phyloP scores from a whole-genome alignment of 1,284 basidiomycete species.

The Austroboletus novae-zelandiae region DNA sequence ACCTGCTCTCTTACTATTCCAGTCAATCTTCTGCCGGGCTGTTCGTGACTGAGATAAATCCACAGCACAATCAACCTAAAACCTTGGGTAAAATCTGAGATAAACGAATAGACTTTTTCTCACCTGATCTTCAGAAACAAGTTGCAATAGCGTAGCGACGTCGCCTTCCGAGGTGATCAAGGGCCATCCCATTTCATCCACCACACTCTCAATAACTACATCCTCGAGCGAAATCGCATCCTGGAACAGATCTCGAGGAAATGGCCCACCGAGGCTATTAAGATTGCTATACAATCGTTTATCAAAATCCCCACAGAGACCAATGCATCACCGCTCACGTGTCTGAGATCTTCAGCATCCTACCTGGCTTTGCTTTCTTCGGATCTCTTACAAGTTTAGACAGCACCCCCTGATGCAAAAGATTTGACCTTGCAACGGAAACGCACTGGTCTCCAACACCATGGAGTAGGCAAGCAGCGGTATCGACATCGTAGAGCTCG shows the following conservation, averaged over 20 bases:
- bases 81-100: not conserved
- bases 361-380: conserved; percentile 59
- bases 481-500: conserved; percentile 60
- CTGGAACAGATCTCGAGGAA: conserved; percentile 61
- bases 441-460: conserved; percentile 52
- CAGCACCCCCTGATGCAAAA: conserved; percentile 60
- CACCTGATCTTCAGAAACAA: conserved; percentile 70
- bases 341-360: conserved; percentile 74
- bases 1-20: conserved; percentile 87
- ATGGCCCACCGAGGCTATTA: conserved; percentile 62
- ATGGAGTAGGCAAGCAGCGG: conserved; percentile 55
- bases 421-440: conserved; percentile 51
- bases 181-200: conserved; percentile 68
- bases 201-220: conserved; percentile 43
- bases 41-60: conserved; percentile 60
- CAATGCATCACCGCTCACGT: conserved; percentile 36
- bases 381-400: conserved; percentile 66
- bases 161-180: conserved; percentile 72
- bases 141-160: conserved; percentile 64
- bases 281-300: conserved; percentile 43
- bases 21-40: conserved; percentile 57
- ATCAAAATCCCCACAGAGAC: conserved; percentile 2
- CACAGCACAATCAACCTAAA: conserved; percentile 63
- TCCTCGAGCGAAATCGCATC: conserved; percentile 68
- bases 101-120: conserved; percentile 3